These are phyloP conservation scores for Neodidymelliopsis sp. DNA, from an alignment of 2,329 filamentous ascomycete genomes.

Conservation along the genomic window DNA sequence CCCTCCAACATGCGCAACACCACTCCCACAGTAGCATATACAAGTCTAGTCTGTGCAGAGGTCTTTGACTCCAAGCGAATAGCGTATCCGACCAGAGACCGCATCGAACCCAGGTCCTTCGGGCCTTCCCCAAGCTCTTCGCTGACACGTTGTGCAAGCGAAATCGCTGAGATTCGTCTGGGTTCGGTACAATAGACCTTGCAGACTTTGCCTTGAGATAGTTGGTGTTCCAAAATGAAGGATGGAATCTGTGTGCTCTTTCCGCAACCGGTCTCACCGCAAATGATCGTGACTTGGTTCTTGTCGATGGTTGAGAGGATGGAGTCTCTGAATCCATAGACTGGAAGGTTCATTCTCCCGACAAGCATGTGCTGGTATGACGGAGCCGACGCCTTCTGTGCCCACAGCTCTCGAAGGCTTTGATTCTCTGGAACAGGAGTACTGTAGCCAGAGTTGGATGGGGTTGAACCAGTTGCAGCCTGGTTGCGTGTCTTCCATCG, in stretches of 20 bases:
- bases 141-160: constrained; percentile 88
- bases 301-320: constrained; percentile 79
- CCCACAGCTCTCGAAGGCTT: constrained; percentile 61
- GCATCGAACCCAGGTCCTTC: constrained; percentile 79
- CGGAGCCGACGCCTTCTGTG: constrained; percentile 56
- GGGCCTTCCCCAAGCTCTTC: constrained; percentile 90
- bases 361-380: constrained; percentile 81
- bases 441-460: constrained; percentile 41
- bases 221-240: constrained; percentile 88
- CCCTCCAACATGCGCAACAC: constrained; percentile 98
- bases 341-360: constrained; percentile 81
- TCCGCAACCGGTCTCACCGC: constrained; percentile 94
- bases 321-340: constrained; percentile 82
- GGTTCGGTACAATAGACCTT: constrained; percentile 97
- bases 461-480: constrained; percentile 32
- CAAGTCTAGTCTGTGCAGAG: constrained; percentile 78
- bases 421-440: constrained; percentile 44
- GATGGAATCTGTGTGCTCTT: constrained; percentile 98
- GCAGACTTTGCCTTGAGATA: constrained; percentile 79
- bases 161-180: constrained; percentile 93
- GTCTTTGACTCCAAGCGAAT: constrained; percentile 92
- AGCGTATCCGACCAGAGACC: constrained; percentile 91
- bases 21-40: constrained; percentile 89
- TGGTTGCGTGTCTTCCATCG: constrained; percentile 67
- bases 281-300: constrained; percentile 89